Evolutionary conservation across 345 rosid species (phyloP).

Genomic region (Draba incana): DNA sequence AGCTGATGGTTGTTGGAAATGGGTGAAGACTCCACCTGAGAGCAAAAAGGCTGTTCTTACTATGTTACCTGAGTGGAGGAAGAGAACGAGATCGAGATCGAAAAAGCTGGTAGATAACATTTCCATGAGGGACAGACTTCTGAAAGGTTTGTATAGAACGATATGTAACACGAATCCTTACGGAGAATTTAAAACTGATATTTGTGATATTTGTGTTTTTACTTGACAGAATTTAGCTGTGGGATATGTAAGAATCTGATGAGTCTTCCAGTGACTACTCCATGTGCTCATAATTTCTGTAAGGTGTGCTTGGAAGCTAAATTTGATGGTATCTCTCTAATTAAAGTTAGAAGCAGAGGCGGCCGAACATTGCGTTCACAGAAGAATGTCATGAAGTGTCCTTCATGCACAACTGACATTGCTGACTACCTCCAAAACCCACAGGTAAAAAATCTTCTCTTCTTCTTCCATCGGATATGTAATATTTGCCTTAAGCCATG

Average conservation of each 20-base stretch:
- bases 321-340: constrained; percentile 47
- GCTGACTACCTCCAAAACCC: constrained; percentile 60
- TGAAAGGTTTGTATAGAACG: constrained; percentile 25
- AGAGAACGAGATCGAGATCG: constrained; percentile 31
- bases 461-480: not conserved
- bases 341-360: constrained; percentile 58
- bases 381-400: constrained; percentile 68
- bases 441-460: constrained; percentile 42
- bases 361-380: constrained; percentile 53
- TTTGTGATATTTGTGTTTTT: too few relatives aligned
- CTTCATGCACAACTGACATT: constrained; percentile 62
- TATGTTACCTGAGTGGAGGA: constrained; percentile 40
- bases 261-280: constrained; percentile 68
- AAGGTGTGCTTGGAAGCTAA: constrained; percentile 60
- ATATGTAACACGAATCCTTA: constrained; percentile 1
- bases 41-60: constrained; percentile 44
- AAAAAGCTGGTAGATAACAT: constrained; percentile 37
- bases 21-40: constrained; percentile 63
- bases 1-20: constrained; percentile 57
- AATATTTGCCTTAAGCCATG: too few relatives aligned
- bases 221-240: too few relatives aligned
- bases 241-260: constrained; percentile 43
- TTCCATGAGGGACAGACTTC: constrained; percentile 42
- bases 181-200: not conserved
- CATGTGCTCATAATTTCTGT: constrained; percentile 74